Evolutionary conservation across 163 green algal genomes (phyloP).

Genomic region (Chlorella variabilis): DNA sequence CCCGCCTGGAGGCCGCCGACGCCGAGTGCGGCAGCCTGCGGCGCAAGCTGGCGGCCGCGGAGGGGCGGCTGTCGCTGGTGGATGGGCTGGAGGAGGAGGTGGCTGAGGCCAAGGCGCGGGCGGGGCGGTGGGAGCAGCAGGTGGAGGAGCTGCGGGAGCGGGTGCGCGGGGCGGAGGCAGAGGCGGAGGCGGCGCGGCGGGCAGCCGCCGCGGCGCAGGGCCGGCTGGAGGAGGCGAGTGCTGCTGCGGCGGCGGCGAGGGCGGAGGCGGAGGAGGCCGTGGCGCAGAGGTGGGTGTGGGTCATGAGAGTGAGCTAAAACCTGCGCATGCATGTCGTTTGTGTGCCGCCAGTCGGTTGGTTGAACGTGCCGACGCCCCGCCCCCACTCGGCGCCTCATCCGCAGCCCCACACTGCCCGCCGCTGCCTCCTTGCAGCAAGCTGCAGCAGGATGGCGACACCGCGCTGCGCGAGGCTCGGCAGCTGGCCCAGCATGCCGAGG

Average conservation of each 20-base stretch:
- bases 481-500: background rate
- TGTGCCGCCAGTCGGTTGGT: background rate
- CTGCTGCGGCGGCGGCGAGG: background rate
- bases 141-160: conserved; percentile 28
- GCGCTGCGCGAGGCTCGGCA: background rate
- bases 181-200: conserved; percentile 3
- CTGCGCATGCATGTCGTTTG: no score
- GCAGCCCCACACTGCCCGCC: background rate
- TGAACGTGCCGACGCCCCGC: background rate
- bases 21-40: conserved; percentile 30
- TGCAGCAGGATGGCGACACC: background rate
- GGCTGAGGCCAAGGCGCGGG: conserved; percentile 5
- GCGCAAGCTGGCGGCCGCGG: conserved; percentile 37
- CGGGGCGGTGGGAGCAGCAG: background rate
- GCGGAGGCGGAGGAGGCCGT: background rate
- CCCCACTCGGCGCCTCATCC: background rate
- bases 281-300: background rate
- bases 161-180: background rate
- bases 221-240: background rate
- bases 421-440: background rate
- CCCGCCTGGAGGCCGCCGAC: background rate
- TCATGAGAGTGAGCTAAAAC: background rate
- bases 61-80: conserved; percentile 34
- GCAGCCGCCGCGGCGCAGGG: background rate
- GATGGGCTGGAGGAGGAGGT: conserved; percentile 30